A percentile compares a stretch with the other conserved stretches of the same genome.
These are phyloP conservation scores for Epipyxis sp. DNA, from an alignment of 108 stramenopile species.

Conservation along the genomic window DNA sequence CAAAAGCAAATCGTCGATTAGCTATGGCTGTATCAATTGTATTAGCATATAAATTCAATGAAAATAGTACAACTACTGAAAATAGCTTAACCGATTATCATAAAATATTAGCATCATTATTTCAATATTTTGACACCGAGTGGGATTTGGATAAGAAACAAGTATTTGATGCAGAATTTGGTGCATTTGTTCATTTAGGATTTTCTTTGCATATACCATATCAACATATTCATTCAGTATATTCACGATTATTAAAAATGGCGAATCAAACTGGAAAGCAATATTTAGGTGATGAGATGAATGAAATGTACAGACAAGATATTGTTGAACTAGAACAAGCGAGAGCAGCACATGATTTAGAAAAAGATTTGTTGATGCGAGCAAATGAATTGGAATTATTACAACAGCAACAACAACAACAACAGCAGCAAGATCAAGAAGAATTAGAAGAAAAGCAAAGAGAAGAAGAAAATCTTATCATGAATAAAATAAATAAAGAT, in stretches of 20 bases:
- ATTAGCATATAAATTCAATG: conserved; percentile 74
- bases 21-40: conserved; percentile 83
- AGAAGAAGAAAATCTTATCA: neutral
- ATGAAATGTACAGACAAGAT: neutral
- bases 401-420: neutral
- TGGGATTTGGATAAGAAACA: conserved; percentile 73
- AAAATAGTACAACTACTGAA: conserved; percentile 67
- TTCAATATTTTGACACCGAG: conserved; percentile 76
- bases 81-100: conserved; percentile 66
- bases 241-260: conserved; percentile 37
- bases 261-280: neutral
- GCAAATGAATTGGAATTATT: neutral
- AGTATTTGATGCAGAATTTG: conserved; percentile 50
- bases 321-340: neutral
- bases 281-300: neutral
- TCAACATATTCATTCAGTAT: conserved; percentile 38
- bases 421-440: neutral
- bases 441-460: neutral
- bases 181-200: conserved; percentile 41
- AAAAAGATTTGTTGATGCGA: neutral
- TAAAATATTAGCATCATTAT: too few relatives aligned
- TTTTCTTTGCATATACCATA: conserved; percentile 47
- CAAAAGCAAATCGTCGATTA: conserved; percentile 81
- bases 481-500: neutral
- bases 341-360: too few relatives aligned